Conservation (phyloP, 2,329 filamentous ascomycete genomes). For the Dendryphion nanum region DNA sequence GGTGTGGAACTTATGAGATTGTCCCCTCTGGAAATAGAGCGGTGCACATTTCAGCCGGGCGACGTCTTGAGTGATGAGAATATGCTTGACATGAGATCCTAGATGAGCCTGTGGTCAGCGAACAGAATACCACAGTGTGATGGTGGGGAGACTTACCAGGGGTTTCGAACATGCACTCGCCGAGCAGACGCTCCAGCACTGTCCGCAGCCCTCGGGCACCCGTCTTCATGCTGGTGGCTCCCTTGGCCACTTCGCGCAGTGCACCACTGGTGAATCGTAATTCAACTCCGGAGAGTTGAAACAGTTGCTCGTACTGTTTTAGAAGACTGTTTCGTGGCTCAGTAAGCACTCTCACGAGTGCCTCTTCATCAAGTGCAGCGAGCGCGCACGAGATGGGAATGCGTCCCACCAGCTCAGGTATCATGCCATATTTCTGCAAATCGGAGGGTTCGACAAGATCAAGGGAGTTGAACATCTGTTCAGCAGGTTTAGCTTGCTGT, state of each 20-base stretch:
- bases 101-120: not conserved
- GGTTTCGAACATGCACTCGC: conserved; percentile 48
- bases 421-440: conserved; percentile 83
- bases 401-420: conserved; percentile 93
- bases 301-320: conserved; percentile 84
- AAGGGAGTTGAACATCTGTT: conserved; percentile 54
- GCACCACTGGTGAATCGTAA: conserved; percentile 81
- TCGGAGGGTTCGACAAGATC: conserved; percentile 74
- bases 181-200: conserved; percentile 48
- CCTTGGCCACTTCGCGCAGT: conserved; percentile 76
- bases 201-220: conserved; percentile 57
- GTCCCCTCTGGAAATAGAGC: conserved; percentile 45
- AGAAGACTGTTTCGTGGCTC: conserved; percentile 88
- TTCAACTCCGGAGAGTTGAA: conserved; percentile 73
- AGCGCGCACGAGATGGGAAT: conserved; percentile 88
- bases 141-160: conserved; percentile 31
- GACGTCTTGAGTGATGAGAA: conserved; percentile 47
- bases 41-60: conserved; percentile 43
- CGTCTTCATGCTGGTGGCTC: conserved; percentile 66
- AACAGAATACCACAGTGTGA: not conserved
- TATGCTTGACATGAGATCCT: conserved; percentile 45
- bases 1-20: conserved; percentile 40
- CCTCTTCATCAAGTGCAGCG: conserved; percentile 65
- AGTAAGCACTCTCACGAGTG: conserved; percentile 82
- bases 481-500: conserved; percentile 13